Evolutionary conservation across 805 yeast species (phyloP).

Genomic region (Groenewaldozyma salmanticensis): DNA sequence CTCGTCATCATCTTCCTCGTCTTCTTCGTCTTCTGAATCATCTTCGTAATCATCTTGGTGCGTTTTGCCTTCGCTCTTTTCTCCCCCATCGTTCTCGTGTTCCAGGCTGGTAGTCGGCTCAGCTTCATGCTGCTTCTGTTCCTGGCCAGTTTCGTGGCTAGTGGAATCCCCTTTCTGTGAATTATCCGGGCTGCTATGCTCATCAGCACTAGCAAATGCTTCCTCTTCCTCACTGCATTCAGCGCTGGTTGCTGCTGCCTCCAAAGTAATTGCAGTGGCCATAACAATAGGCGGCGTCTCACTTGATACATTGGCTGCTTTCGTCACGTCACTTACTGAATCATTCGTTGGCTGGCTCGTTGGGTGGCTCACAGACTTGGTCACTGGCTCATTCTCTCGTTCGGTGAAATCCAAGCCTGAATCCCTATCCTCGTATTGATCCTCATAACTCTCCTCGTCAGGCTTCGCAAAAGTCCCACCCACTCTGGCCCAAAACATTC

Average conservation of each 20-base stretch:
- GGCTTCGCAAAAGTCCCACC: constrained; percentile 35
- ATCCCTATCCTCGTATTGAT: neutral
- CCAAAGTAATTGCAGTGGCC: neutral
- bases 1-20: constrained; percentile 7
- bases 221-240: neutral
- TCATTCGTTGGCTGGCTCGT: too few relatives aligned
- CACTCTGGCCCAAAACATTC: constrained; percentile 72
- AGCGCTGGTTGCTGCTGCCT: neutral
- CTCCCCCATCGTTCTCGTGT: neutral
- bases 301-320: neutral
- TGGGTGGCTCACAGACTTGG: too few relatives aligned
- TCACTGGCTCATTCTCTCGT: neutral
- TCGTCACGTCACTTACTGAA: neutral
- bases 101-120: neutral
- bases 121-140: neutral
- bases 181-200: neutral
- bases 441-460: neutral
- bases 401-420: neutral
- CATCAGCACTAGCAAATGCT: neutral
- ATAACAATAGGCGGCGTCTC: neutral
- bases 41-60: constrained; percentile 2
- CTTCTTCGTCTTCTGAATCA: constrained; percentile 4
- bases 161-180: neutral
- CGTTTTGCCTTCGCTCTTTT: neutral
- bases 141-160: neutral